Evolutionary conservation across 2,329 filamentous ascomycete species (phyloP).

Genomic region (Cryphonectria naterciae): DNA sequence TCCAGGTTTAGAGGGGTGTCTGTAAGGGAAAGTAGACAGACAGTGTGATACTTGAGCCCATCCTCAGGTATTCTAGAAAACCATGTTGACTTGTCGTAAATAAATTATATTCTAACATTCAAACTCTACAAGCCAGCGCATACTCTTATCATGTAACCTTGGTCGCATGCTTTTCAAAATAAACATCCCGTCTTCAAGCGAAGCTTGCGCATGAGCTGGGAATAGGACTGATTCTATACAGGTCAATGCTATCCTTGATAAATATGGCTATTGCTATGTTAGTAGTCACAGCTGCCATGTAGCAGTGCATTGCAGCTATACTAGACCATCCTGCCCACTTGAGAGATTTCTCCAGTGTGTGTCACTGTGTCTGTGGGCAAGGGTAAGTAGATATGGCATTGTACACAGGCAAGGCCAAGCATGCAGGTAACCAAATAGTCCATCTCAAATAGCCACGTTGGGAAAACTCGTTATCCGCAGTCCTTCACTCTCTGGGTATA

Average conservation of each 20-base stretch:
- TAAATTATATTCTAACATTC: neutral
- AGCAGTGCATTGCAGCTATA: neutral
- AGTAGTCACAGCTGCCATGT: too few species aligned
- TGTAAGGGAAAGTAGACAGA: neutral
- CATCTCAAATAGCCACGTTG: neutral
- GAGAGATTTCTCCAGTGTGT: neutral
- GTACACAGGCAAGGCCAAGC: neutral
- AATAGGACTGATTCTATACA: too few species aligned
- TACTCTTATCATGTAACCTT: neutral
- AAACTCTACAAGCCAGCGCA: neutral
- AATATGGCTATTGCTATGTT: neutral
- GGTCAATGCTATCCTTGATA: too few species aligned
- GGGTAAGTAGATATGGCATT: neutral
- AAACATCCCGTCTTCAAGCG: too few species aligned
- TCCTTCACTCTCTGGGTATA: neutral
- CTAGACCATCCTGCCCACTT: neutral
- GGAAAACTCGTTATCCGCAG: neutral
- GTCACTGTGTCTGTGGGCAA: neutral
- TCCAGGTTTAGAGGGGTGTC: neutral
- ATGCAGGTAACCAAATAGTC: neutral
- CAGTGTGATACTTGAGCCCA: neutral
- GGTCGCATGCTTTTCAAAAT: neutral
- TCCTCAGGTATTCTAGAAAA: neutral
- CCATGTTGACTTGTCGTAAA: neutral
- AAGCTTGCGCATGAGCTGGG: neutral